A percentile compares a stretch with the other conserved stretches of the same genome.
These are phyloP conservation scores for Fusarium neocosmosporiellum DNA, from an alignment of 2,329 filamentous ascomycete genomes.

Conservation along the genomic window DNA sequence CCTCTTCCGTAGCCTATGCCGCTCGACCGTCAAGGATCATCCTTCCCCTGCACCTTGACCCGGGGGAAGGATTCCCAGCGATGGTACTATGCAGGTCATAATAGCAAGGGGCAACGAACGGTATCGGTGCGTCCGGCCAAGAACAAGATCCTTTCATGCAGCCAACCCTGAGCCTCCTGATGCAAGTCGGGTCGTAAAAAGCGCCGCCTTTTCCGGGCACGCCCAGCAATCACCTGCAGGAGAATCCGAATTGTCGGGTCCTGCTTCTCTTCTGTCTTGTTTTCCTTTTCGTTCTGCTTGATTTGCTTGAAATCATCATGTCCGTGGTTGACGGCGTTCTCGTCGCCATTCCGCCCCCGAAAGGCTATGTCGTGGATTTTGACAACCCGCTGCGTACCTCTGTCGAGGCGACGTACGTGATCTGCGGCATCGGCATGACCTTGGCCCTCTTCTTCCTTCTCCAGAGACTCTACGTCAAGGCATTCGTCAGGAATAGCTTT, in stretches of 20 bases:
- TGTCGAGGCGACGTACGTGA: not conserved
- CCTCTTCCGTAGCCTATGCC: not conserved
- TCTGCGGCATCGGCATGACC: not conserved
- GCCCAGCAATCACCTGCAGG: not conserved
- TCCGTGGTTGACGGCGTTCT: not conserved
- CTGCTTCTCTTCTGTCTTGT: not conserved
- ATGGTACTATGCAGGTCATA: not conserved
- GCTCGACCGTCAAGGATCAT: not conserved
- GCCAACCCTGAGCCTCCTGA: not conserved
- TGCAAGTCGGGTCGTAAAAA: not conserved
- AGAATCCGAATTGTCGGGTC: not conserved
- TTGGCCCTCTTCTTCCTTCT: not conserved
- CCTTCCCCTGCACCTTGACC: not conserved
- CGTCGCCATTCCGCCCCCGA: not conserved
- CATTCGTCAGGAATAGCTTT: not conserved
- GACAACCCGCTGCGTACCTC: not conserved
- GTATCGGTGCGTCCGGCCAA: not conserved
- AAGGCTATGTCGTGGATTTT: not conserved
- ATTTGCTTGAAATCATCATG: not conserved
- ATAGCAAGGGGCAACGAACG: not conserved
- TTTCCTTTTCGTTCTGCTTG: not conserved
- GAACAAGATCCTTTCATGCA: not conserved
- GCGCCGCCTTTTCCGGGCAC: not conserved
- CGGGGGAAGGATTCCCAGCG: not conserved
- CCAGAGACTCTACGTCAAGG: not conserved